Conservation (phyloP, 306 rosid species). For the Ziziphus jujuba region DNA sequence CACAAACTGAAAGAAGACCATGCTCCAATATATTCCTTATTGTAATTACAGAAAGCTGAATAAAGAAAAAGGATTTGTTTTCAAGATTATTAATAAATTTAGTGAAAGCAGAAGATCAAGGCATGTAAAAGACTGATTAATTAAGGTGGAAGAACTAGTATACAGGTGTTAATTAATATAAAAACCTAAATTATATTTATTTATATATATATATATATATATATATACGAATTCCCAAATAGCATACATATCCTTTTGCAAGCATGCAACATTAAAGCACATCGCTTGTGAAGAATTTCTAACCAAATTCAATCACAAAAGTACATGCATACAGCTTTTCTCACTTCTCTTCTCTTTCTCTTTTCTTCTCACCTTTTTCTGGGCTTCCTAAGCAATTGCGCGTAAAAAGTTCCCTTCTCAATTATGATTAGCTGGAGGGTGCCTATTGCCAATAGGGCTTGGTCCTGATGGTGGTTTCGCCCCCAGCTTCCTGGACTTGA, state of each 20-base stretch:
- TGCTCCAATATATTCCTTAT: no score
- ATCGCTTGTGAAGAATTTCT: slow-evolving; percentile 12
- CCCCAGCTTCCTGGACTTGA: slow-evolving; percentile 22
- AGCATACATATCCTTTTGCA: slow-evolving; percentile 13
- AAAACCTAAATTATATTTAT: no score
- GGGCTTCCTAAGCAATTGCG: slow-evolving; percentile 6
- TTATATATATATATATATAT: no score
- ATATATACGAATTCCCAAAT: slow-evolving; percentile 9
- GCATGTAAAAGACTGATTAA: neutral
- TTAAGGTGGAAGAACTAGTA: neutral
- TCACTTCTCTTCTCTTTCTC: no score
- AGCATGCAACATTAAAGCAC: slow-evolving; percentile 1
- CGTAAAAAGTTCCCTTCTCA: slow-evolving; percentile 9
- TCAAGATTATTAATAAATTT: no score
- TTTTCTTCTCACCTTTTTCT: neutral
- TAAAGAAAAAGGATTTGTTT: no score
- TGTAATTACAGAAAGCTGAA: no score
- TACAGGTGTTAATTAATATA: no score
- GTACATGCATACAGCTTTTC: neutral
- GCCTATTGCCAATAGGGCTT: slow-evolving; percentile 31
- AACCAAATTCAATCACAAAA: slow-evolving; percentile 8
- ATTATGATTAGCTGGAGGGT: slow-evolving; percentile 24
- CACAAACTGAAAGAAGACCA: no score
- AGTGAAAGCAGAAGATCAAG: neutral
- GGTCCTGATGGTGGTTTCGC: slow-evolving; percentile 27